These are phyloP conservation scores for Logfia minima DNA, from an alignment of 129 eudicot genomes.

Conservation along the genomic window DNA sequence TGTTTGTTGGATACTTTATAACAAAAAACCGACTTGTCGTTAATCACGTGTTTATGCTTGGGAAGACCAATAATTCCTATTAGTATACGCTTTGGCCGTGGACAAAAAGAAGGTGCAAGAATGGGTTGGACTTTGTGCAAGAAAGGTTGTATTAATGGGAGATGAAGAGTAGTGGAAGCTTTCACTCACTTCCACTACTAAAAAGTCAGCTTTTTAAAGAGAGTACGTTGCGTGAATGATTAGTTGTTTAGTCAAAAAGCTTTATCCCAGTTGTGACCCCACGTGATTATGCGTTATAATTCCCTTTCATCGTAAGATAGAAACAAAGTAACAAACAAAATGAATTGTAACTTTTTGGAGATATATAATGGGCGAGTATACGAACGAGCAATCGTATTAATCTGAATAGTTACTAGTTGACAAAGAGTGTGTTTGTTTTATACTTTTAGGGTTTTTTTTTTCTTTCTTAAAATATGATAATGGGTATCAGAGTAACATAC, in stretches of 20 bases:
- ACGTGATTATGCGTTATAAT: conserved; percentile 19
- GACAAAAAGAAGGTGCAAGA: background rate
- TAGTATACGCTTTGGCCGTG: conserved; percentile 15
- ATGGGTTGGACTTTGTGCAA: conserved; percentile 12
- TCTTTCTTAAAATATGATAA: too few species aligned
- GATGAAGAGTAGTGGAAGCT: conserved; percentile 20
- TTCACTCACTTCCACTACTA: conserved; percentile 35
- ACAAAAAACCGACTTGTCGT: background rate
- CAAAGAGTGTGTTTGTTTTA: too few species aligned
- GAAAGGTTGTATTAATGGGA: background rate
- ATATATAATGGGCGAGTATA: too few species aligned
- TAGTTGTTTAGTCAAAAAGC: conserved; percentile 38
- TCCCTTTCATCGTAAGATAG: background rate
- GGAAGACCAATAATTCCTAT: conserved; percentile 19
- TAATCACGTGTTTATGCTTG: conserved; percentile 22
- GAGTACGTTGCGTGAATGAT: conserved; percentile 22
- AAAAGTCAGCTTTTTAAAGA: conserved; percentile 20
- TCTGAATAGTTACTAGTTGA: too few species aligned
- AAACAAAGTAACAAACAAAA: too few species aligned
- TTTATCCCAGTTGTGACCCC: conserved; percentile 20
- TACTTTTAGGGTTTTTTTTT: too few species aligned
- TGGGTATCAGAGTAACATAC: too few species aligned
- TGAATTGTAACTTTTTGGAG: too few species aligned
- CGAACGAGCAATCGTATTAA: too few species aligned
- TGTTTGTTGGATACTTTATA: background rate